Evolutionary conservation across 768 basidiomycete species (phyloP).

Genomic region (Amanita brunnescens): DNA sequence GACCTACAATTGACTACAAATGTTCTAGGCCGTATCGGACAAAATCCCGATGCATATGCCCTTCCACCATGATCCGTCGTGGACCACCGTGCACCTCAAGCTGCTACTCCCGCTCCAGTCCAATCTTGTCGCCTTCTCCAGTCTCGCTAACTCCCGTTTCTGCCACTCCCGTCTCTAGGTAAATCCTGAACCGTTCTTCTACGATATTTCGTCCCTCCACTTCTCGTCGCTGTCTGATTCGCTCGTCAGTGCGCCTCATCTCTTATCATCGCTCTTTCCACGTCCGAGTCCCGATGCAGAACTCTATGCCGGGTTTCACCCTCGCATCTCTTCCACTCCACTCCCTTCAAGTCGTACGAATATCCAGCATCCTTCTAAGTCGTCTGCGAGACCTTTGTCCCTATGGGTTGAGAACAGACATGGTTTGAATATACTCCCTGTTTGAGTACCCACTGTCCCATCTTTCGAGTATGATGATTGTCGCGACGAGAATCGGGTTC

Average conservation of each 20-base stretch:
- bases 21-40: too few relatives aligned
- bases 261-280: constrained; percentile 19
- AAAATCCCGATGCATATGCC: too few relatives aligned
- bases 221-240: constrained; percentile 41
- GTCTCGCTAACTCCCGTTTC: constrained; percentile 30
- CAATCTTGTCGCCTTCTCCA: constrained; percentile 27
- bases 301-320: constrained; percentile 35
- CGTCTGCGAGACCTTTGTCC: constrained; percentile 18
- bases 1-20: too few relatives aligned
- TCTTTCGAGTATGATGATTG: constrained; percentile 38
- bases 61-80: too few relatives aligned
- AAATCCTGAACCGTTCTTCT: constrained; percentile 36
- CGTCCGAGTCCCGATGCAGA: constrained; percentile 6
- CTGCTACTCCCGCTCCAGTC: constrained; percentile 34
- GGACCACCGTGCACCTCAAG: too few relatives aligned
- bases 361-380: constrained; percentile 48
- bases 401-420: constrained; percentile 11
- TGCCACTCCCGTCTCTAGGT: constrained; percentile 35
- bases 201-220: constrained; percentile 37
- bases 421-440: constrained; percentile 37
- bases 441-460: constrained; percentile 58
- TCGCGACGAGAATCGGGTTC: constrained; percentile 35
- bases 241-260: constrained; percentile 42
- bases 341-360: constrained; percentile 40
- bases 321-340: constrained; percentile 44